Base-by-base conservation (phyloP, 2,329 filamentous ascomycete species). In the Phoma sp. region DNA sequence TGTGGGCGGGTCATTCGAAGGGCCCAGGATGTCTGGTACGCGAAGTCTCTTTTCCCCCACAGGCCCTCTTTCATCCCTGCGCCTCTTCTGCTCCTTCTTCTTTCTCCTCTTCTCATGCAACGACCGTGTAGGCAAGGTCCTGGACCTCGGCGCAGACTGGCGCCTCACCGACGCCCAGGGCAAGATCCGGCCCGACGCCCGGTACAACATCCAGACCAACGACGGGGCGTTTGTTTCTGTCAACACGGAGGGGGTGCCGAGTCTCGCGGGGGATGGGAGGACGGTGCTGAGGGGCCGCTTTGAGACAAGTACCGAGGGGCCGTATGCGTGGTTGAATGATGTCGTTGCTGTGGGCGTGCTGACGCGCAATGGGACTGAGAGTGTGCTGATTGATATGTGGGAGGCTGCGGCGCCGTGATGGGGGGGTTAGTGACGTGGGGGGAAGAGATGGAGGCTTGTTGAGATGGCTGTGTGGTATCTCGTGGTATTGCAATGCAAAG, bases 111-210 rank as follows among this genome's bases (percentile, higher is more conserved):
- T 18, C 18, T 18, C 18, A 18, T 18, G 18, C 18, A 18, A 18
- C 18, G 18, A 18, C 18, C 2, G 18, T 18, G 4, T 18, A 69
- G 68, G 69, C 38, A 66, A 58, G 33, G 67, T 76, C 30, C 65
- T 75, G 7, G 58, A 71, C 25, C 52, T 76, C 1, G 74, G 74
- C 40, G 73, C 73, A 10, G 74, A 76, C 47, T 76, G 73, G 73
- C 73, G 70, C n/a, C 52, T 72, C 18, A 68, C 64, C 1, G 66
- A 69, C 33, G 55, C 53, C 6, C 47, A 61, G 4, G 65, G 63
- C 7, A 52, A 48, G 5, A 68, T 72, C 48, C 66, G 64, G 3
- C 71, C 73, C 1, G 71, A 75, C 47, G 72, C 74, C 7, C 59
- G 74, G 11, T 76, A 76, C 50, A 73, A 74, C 18, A 60, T 76